phyloP scores from a whole-genome alignment of 148 eudicot genomes.

The Gaultheria prostrata region DNA sequence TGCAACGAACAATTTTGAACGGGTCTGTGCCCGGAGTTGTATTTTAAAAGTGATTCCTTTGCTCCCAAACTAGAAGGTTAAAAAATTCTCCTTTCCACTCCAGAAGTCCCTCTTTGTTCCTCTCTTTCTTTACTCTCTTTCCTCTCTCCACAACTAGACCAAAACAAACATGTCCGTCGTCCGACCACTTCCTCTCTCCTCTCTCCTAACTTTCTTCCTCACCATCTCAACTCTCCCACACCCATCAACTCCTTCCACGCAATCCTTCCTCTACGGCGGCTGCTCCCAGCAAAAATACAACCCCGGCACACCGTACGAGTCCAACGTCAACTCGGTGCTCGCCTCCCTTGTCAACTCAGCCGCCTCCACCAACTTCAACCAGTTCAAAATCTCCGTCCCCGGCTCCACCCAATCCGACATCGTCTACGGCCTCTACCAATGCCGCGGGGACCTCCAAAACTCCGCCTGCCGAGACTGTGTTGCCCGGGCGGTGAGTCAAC shows the following conservation, averaged over 20 bases:
- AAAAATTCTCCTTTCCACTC: not conserved
- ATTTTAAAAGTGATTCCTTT: too few species aligned
- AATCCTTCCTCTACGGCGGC: constrained; percentile 33
- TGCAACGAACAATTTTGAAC: too few species aligned
- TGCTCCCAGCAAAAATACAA: constrained; percentile 35
- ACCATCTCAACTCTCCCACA: constrained; percentile 5
- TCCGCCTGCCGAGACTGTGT: constrained; percentile 35
- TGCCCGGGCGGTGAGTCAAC: constrained; percentile 31
- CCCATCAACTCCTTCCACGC: constrained; percentile 12
- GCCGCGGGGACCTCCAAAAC: constrained; percentile 38
- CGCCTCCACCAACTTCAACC: constrained; percentile 24
- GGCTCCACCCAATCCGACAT: constrained; percentile 21
- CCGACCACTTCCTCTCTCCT: constrained; percentile 2
- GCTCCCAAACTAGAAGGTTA: not conserved
- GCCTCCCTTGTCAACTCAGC: constrained; percentile 47
- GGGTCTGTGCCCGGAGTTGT: too few species aligned
- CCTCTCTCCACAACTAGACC: constrained; percentile 3
- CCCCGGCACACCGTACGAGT: constrained; percentile 27
- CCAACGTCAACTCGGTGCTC: constrained; percentile 46
- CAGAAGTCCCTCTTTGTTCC: not conserved
- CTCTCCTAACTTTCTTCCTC: constrained; percentile 6
- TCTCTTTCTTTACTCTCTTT: not conserved
- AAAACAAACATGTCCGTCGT: constrained; percentile 13
- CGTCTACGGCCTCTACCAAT: constrained; percentile 47
- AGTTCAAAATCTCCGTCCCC: constrained; percentile 34